Base-by-base conservation (phyloP, 2,329 filamentous ascomycete species). In the Neonectria ditissima region DNA sequence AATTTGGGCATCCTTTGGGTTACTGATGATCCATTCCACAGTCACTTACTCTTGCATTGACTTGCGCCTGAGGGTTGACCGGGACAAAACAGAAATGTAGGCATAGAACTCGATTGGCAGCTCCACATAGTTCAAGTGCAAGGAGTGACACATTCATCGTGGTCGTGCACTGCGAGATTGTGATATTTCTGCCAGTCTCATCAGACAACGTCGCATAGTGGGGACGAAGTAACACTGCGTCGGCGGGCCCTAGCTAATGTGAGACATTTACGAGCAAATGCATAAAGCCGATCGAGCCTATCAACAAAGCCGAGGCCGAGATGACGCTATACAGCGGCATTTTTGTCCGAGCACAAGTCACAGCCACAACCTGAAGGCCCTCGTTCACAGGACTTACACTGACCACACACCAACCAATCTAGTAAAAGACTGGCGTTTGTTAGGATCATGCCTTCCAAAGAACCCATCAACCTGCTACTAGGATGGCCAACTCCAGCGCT, bases 401-500 rank as follows among this genome's bases (percentile, higher is more conserved):
- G 1, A 26, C 6, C 13, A 45, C 20, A 14, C 16, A 20, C 26
- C 43, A 44, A 11, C 20, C 13, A 44, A 44, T 16, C 11, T 26
- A 6, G 14, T 47, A 28, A n/a, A 13, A 26, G 22, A 47, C 13
- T 47, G 9, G 5, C 20, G 6, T 2, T 47, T 47, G 18, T 8
- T n/a, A 47, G 8, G 22, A 47, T 4, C 24, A 47, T 47, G 44
- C 28, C 22, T 5, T 8, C 44, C 14, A 47, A 47, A 1, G 8
- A 28, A 18, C 14, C 44, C 14, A 59, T 51, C 47, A 59, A 57
- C 28, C 28, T 51, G 8, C 48, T 51, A 5, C 34, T 39, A 2
- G 48, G 55, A 18, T 59, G 55, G 55, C 55, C 55, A n/a, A 59
- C 55, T 13, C 47, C 55, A 20, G 10, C 30, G 4, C 55, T 59